A percentile compares a stretch with the other conserved stretches of the same genome.
phyloP scores from a whole-genome alignment of 139 green algal species.

The Picochlorum sp. region DNA sequence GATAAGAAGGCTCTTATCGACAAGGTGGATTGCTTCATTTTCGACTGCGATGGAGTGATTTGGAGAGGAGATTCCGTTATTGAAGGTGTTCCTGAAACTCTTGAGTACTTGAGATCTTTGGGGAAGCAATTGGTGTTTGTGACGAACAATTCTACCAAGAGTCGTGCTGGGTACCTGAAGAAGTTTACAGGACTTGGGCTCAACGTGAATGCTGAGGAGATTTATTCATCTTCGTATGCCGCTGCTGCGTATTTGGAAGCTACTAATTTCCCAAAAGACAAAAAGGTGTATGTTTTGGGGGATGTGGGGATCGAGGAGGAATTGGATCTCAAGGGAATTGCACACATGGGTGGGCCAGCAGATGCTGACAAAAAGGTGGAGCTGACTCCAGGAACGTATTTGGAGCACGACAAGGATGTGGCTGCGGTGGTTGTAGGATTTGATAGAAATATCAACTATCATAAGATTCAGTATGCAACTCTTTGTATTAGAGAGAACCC shows the following conservation, averaged over 20 bases:
- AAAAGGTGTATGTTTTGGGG: slow-evolving; percentile 88
- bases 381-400: slow-evolving; percentile 67
- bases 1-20: slow-evolving; percentile 76
- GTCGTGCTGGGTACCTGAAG: slow-evolving; percentile 79
- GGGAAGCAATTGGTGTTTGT: slow-evolving; percentile 98
- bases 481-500: slow-evolving; percentile 98
- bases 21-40: slow-evolving; percentile 95
- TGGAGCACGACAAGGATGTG: slow-evolving; percentile 88
- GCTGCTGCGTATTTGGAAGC: slow-evolving; percentile 93
- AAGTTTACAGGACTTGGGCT: slow-evolving; percentile 95
- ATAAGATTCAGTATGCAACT: slow-evolving; percentile 98
- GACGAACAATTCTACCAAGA: slow-evolving; percentile 99
- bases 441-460: slow-evolving; percentile 98
- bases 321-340: slow-evolving; percentile 89
- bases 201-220: slow-evolving; percentile 89
- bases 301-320: slow-evolving; percentile 92
- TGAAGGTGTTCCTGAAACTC: slow-evolving; percentile 91
- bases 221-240: slow-evolving; percentile 97
- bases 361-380: slow-evolving; percentile 82
- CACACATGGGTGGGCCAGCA: slow-evolving; percentile 80
- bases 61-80: slow-evolving; percentile 96
- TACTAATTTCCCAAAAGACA: slow-evolving; percentile 85
- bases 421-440: slow-evolving; percentile 95
- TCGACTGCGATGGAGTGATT: slow-evolving; percentile 99
- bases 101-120: slow-evolving; percentile 78